Percentiles rank a stretch among this genome's conserved stretches.
These are phyloP conservation scores for Colletotrichum sp. DNA, from an alignment of 2,329 filamentous ascomycete genomes.

Conservation along the genomic window DNA sequence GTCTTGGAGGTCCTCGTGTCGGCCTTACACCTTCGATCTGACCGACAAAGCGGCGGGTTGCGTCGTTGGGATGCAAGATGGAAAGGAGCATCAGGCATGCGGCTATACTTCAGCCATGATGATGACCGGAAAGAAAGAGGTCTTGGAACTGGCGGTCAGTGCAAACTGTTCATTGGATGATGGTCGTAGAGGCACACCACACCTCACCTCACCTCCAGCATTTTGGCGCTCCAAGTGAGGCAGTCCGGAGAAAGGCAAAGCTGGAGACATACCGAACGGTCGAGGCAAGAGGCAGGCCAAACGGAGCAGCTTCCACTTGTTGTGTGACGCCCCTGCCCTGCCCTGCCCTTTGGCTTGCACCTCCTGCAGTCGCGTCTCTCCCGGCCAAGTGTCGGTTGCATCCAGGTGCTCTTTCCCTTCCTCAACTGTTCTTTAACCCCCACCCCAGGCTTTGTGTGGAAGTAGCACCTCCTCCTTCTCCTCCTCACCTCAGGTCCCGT, in stretches of 20 bases:
- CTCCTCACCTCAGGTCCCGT: not conserved
- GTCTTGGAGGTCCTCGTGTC: not conserved
- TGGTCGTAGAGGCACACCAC: not conserved
- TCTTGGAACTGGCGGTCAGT: not conserved
- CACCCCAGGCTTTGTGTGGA: not conserved
- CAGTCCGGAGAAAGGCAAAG: not conserved
- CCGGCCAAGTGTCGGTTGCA: not conserved
- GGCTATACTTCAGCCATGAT: not conserved
- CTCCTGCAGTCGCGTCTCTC: not conserved
- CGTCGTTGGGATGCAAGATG: not conserved
- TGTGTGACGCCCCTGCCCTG: not conserved
- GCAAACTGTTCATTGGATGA: not conserved
- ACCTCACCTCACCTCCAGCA: not conserved
- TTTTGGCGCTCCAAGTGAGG: not conserved
- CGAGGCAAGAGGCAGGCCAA: not conserved
- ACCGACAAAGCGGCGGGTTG: constrained; percentile 1
- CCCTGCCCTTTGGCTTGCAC: not conserved
- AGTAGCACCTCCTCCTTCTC: not conserved
- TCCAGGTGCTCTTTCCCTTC: not conserved
- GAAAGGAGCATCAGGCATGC: not conserved
- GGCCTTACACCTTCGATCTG: not conserved
- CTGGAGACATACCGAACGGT: not conserved
- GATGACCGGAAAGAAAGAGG: not conserved
- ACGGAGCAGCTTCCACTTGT: not conserved
- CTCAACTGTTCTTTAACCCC: not conserved